Base-by-base conservation (phyloP, 202 grass and related monocot genomes). In the Eragrostis tef region DNA sequence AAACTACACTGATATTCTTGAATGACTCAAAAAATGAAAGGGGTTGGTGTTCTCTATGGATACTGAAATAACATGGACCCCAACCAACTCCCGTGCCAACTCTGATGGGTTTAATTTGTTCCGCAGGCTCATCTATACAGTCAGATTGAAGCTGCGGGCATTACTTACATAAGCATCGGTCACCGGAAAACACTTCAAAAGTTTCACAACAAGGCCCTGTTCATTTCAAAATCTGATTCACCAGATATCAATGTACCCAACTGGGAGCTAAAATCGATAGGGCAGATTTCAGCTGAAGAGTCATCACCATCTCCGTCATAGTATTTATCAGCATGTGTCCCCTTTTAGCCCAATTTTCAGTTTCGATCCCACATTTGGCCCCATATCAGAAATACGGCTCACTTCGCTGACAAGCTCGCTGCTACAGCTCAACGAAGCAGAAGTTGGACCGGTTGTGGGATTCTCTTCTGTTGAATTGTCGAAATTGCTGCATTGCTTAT, bases 161-260 rank as follows among this genome's bases (percentile, higher is more conserved):
- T 98, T 72, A 98, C 96, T 43, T 98, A 93, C 79, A 77, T 98
- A 60, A 98, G 96, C 73, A 80, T 98, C 17, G 95, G 92, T 24
- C 95, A 95, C 88, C 80, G 96, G 25, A 94, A 57, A 67, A 98
- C 92, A 72, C 90, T 98, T 71, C 73, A 77, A 52, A 94, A 86
- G 83, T 98, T 93, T 78, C 96, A 95, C 83, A 95, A 93, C 59
- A 95, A 83, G 80, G 89, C 91, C 61, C 66, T 94, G 73, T 77
- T 83, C 74, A 91, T 98, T 67, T 86, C 64, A 0, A 94, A 91
- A 11, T 88, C 75, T n/a, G 87, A 91, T 76, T 80, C 70, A 9
- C 24, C 60, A 9, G 75, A 52, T 60, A 53, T 26, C 62, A 77
- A 41, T 80, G 24, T 13, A 50, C 19, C 39, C 77, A 95, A 83